Conservation (phyloP, 2,329 filamentous ascomycete genomes). For the Colletotrichum destructivum region DNA sequence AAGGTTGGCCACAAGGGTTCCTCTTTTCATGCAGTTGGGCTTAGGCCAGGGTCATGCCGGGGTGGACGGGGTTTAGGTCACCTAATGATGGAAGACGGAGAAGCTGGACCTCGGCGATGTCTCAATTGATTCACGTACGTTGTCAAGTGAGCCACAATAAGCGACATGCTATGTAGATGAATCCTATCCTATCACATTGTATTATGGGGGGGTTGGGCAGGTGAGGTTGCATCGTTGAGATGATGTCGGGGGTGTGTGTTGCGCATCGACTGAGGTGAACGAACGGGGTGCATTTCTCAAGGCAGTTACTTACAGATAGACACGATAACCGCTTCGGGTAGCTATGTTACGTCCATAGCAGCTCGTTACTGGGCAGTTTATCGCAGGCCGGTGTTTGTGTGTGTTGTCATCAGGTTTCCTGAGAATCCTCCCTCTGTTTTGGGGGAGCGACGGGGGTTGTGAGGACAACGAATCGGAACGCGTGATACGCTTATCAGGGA, state of each 20-base stretch:
- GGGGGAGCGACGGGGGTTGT: background rate
- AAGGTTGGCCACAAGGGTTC: constrained; percentile 4
- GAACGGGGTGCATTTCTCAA: too few relatives aligned
- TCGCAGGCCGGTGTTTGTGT: background rate
- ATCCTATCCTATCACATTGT: too few relatives aligned
- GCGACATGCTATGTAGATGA: too few relatives aligned
- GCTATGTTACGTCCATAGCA: background rate
- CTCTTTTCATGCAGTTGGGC: background rate
- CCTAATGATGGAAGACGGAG: background rate
- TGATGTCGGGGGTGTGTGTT: too few relatives aligned
- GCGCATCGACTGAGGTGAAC: too few relatives aligned
- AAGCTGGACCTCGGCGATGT: background rate
- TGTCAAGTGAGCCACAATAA: too few relatives aligned
- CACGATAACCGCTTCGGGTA: too few relatives aligned
- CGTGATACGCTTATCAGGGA: constrained; percentile 23
- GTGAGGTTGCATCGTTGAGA: too few relatives aligned
- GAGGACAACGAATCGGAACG: constrained; percentile 23
- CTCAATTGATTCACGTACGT: too few relatives aligned
- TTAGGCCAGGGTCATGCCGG: background rate
- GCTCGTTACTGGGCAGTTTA: background rate
- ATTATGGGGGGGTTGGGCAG: too few relatives aligned
- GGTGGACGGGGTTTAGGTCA: background rate
- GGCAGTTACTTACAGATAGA: too few relatives aligned
- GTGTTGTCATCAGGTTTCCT: background rate
- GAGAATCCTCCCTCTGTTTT: background rate